Conservation (phyloP, 805 yeast genomes). For the Barnettozyma populi region DNA sequence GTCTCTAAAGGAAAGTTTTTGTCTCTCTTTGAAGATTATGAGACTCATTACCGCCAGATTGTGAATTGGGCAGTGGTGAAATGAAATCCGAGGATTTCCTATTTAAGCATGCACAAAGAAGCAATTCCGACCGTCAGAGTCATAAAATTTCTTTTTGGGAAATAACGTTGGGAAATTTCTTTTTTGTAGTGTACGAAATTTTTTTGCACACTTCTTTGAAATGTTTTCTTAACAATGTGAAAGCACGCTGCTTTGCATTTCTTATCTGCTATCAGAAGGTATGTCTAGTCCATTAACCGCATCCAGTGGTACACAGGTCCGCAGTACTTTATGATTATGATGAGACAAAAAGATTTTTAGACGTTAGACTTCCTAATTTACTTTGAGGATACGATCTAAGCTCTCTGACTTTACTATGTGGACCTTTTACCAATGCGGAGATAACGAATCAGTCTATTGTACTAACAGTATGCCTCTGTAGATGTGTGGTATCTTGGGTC, state of each 20-base stretch:
- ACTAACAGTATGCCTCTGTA: constrained; percentile 5
- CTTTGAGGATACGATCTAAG: constrained; percentile 24
- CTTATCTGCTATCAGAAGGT: background rate
- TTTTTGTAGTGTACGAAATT: background rate
- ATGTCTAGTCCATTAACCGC: background rate
- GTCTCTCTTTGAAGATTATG: too few relatives aligned
- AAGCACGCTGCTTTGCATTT: background rate
- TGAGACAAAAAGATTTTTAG: constrained; percentile 23
- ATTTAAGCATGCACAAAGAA: background rate
- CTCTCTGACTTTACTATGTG: constrained; percentile 14
- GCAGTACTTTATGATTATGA: constrained; percentile 4
- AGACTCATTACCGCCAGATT: too few relatives aligned
- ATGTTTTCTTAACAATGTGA: background rate
- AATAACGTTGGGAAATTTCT: background rate
- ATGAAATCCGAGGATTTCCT: background rate
- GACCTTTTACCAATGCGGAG: background rate
- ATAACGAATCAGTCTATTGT: background rate
- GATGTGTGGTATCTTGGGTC: constrained; percentile 96
- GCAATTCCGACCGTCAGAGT: background rate
- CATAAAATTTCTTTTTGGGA: background rate
- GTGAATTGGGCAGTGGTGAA: too few relatives aligned
- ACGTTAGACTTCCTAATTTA: constrained; percentile 30
- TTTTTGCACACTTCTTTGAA: background rate
- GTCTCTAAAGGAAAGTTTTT: too few relatives aligned
- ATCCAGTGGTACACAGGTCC: background rate